A percentile compares a stretch with the other conserved stretches of the same genome.
These are phyloP conservation scores for Monosporascus sp. DNA, from an alignment of 2,329 filamentous ascomycete species.

Conservation along the genomic window DNA sequence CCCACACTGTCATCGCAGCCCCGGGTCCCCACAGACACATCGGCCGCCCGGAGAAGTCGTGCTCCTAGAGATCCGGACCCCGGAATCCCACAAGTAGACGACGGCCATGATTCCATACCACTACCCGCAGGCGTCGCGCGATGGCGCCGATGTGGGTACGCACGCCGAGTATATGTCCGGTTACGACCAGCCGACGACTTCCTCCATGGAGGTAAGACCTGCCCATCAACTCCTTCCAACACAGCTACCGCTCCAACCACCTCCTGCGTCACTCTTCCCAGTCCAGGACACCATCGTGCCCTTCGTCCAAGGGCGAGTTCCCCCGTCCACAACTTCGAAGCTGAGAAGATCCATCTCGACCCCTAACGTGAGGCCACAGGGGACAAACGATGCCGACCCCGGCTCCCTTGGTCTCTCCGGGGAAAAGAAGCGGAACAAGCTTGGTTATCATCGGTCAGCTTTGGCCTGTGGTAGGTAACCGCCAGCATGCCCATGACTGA, in stretches of 20 bases:
- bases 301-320: conserved; percentile 31
- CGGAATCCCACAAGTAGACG: conserved; percentile 26
- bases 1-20: background rate
- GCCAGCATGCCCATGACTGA: background rate
- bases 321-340: conserved; percentile 32
- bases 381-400: conserved; percentile 30
- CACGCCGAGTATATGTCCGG: conserved; percentile 31
- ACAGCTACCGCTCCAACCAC: conserved; percentile 23
- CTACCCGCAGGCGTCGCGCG: conserved; percentile 38
- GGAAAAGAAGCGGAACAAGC: conserved; percentile 71
- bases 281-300: conserved; percentile 26
- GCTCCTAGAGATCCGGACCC: conserved; percentile 21
- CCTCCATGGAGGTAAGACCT: conserved; percentile 27
- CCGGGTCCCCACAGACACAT: conserved; percentile 13
- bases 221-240: conserved; percentile 17
- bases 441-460: conserved; percentile 91
- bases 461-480: conserved; percentile 83
- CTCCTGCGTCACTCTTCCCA: conserved; percentile 20
- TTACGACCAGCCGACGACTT: conserved; percentile 20
- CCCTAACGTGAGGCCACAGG: conserved; percentile 39
- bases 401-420: conserved; percentile 30
- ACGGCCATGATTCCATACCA: conserved; percentile 44
- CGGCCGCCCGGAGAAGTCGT: conserved; percentile 25
- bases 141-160: conserved; percentile 36
- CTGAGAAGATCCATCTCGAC: conserved; percentile 46